phyloP scores from a whole-genome alignment of 169 alveolate genomes.

The Ichthyophthirius multifiliis region DNA sequence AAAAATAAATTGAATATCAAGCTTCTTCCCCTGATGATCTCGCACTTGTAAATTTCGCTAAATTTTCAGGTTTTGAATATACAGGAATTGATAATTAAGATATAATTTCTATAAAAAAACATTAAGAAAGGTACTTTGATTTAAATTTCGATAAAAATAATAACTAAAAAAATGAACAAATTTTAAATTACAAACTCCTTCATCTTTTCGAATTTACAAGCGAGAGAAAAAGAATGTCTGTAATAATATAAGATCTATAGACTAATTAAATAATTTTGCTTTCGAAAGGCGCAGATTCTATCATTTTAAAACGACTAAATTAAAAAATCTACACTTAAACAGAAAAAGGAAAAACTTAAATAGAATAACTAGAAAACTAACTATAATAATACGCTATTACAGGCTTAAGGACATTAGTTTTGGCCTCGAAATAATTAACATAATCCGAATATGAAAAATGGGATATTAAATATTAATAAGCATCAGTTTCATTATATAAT shows the following conservation, averaged over 20 bases:
- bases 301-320: conserved; percentile 51
- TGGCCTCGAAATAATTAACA: conserved; percentile 44
- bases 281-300: conserved; percentile 86
- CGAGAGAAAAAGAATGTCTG: conserved; percentile 87
- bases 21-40: conserved; percentile 90
- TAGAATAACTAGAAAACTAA: not conserved
- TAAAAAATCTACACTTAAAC: not conserved
- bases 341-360: conserved; percentile 16
- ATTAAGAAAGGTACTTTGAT: conserved; percentile 34
- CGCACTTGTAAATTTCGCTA: conserved; percentile 84
- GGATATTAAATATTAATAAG: conserved; percentile 10
- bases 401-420: conserved; percentile 66
- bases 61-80: conserved; percentile 66
- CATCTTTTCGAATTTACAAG: conserved; percentile 75
- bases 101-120: conserved; percentile 1
- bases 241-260: conserved; percentile 55
- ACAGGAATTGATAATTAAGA: conserved; percentile 18
- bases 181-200: too few species aligned
- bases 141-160: too few species aligned
- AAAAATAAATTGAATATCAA: conserved; percentile 40
- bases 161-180: too few species aligned
- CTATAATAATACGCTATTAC: conserved; percentile 13
- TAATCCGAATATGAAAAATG: conserved; percentile 50
- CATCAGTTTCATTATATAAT: not conserved
- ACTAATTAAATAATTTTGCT: conserved; percentile 49